Evolutionary conservation across 75 land plant genomes (phyloP), one percentile per base, ranked within the genome.

Genomic region (Chamaecyparis obtusa): DNA sequence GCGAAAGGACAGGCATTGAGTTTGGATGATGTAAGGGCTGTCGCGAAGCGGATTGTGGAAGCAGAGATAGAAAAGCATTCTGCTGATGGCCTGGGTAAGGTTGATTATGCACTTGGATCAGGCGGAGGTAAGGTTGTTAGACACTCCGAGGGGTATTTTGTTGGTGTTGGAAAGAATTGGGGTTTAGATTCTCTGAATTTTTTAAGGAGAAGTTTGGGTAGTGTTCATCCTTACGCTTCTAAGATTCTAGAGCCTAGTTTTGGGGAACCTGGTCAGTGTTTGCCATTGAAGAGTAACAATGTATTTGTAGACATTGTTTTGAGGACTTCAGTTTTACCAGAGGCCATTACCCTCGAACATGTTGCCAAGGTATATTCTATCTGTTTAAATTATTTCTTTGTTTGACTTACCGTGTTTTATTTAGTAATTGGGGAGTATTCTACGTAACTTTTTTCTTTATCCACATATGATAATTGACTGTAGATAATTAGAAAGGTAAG

Each of bases 221-320:
- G 44, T 17, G 86, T 92, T 86, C 94, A 93, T 90, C 64, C 88
- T 43, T 69, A 88, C 55, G 94, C 99, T 0, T 83, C 91, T 10
- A 97, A 93, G 84, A 89, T 98, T 88, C 57, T 98, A 87, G 94
- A 92, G 69, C 99, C 99, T 17, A 98, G 99, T 83, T 98, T 97
- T 89, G 99, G 99, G 49, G 95, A 98, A 89, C 99, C 99, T 79
- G 99, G 99, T 13, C 93, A 95, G 88, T 98, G 99, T 87, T 90
- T 98, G 49, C 92, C 98, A 13, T 86, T 98, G 49, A 94, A 92
- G 84, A 97, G 99, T 13, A 92, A 91, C 83, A 92, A 88, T 79
- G 99, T 95, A 24, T 98, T 92, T 88, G 96, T 97, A 57, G 96
- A 96, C 77, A 90, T 98, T 87, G 88, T 86, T 84, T 93, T 97